These are phyloP conservation scores for Pestalotiopsis sp. DNA, from an alignment of 2,329 filamentous ascomycete species.

Conservation along the genomic window DNA sequence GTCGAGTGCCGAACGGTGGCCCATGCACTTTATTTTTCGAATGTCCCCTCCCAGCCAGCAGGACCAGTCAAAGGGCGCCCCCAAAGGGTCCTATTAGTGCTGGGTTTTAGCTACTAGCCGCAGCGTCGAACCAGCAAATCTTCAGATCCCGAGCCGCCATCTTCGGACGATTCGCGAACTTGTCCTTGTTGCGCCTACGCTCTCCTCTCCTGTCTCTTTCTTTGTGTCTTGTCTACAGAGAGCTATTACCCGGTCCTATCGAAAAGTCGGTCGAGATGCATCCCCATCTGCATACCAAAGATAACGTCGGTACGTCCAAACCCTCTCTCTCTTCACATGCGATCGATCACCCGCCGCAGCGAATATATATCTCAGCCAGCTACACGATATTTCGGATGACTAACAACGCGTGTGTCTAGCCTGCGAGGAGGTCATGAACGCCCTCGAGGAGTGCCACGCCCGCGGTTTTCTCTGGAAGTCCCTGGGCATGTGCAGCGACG, in stretches of 20 bases:
- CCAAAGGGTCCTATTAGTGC: not conserved
- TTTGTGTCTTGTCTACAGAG: not conserved
- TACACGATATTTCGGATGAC: not conserved
- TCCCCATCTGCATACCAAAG: conserved; percentile 93
- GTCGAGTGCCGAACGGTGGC: conserved; percentile 1
- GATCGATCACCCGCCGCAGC: not conserved
- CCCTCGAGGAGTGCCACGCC: conserved; percentile 94
- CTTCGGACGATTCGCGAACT: not conserved
- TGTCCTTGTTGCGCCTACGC: not conserved
- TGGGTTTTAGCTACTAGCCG: not conserved
- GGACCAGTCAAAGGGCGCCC: not conserved
- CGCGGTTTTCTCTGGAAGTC: conserved; percentile 91
- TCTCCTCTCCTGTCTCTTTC: not conserved
- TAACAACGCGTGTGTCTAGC: conserved; percentile 52
- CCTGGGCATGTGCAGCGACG: conserved; percentile 84
- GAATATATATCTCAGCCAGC: too few relatives aligned
- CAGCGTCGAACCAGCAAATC: conserved; percentile 2
- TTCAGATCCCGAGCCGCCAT: not conserved
- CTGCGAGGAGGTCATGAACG: conserved; percentile 91
- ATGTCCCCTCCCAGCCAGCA: too few relatives aligned
- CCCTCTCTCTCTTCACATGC: not conserved
- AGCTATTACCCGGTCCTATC: not conserved
- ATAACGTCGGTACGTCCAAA: conserved; percentile 73
- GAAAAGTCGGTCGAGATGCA: conserved; percentile 69
- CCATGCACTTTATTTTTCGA: conserved; percentile 1